A percentile compares a stretch with the other conserved stretches of the same genome.
These are phyloP conservation scores for Ophiostoma quercus DNA, from an alignment of 2,329 filamentous ascomycete species.

Conservation along the genomic window DNA sequence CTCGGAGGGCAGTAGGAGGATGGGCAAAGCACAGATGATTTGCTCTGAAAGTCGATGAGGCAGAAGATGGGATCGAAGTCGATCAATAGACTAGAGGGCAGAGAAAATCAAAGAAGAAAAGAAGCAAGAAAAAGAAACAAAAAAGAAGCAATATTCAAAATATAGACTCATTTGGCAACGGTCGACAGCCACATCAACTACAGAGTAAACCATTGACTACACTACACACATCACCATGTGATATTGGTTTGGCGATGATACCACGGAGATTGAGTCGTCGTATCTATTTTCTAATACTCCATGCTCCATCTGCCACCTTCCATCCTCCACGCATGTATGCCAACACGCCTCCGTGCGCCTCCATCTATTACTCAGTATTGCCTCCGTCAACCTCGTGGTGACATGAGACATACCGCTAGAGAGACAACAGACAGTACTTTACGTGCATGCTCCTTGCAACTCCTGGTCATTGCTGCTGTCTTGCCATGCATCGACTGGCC, in stretches of 20 bases:
- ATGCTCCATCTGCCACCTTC: no score
- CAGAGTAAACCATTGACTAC: not conserved
- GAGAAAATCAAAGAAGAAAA: not conserved
- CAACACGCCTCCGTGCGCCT: not conserved
- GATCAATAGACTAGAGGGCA: not conserved
- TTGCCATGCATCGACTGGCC: constrained; percentile 15
- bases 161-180: not conserved
- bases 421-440: constrained; percentile 5
- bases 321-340: no score
- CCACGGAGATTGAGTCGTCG: not conserved
- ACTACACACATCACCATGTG: not conserved
- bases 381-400: not conserved
- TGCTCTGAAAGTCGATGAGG: not conserved
- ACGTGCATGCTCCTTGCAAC: not conserved
- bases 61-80: not conserved
- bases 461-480: constrained; percentile 4
- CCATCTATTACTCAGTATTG: not conserved
- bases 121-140: not conserved
- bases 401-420: not conserved
- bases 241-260: not conserved
- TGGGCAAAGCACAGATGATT: not conserved
- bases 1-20: not conserved
- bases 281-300: not conserved
- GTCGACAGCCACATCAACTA: not conserved
- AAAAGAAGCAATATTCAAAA: not conserved